A percentile compares a stretch with the other conserved stretches of the same genome.
These are phyloP conservation scores for Wallacemonas sp. DNA, from an alignment of 208 protist genomes.

Conservation along the genomic window DNA sequence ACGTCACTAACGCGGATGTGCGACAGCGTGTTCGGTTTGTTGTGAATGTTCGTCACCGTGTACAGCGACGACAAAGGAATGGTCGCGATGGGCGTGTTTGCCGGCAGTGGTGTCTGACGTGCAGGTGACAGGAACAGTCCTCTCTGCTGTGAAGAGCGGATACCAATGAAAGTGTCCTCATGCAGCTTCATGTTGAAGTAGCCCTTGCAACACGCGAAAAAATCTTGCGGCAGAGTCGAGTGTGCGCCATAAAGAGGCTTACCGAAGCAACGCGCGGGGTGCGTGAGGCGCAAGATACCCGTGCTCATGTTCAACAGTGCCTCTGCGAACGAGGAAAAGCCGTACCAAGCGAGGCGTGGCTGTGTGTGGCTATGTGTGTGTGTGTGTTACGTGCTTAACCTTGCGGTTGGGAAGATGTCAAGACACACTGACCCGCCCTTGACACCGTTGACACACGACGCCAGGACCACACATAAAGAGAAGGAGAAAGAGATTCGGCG, in stretches of 20 bases:
- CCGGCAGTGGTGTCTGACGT: constrained; percentile 26
- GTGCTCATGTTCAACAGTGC: background rate
- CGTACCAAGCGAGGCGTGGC: no score
- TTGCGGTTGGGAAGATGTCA: background rate
- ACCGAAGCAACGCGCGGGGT: constrained; percentile 30
- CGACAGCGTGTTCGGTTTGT: constrained; percentile 63
- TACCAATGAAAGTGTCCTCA: constrained; percentile 77
- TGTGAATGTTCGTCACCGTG: constrained; percentile 63
- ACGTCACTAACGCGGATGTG: constrained; percentile 57
- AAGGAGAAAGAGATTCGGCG: background rate
- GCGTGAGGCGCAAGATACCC: constrained; percentile 34
- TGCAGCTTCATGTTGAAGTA: constrained; percentile 73
- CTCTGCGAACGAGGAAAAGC: no score
- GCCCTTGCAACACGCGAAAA: constrained; percentile 52
- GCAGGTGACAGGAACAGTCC: constrained; percentile 62
- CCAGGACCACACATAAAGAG: background rate
- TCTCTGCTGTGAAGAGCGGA: constrained; percentile 77
- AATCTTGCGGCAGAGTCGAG: constrained; percentile 75
- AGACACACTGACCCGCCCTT: no score
- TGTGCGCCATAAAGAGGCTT: constrained; percentile 69
- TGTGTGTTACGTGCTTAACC: background rate
- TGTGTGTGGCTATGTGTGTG: background rate
- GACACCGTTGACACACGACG: no score
- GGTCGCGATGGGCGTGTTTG: constrained; percentile 79
- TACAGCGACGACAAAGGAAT: constrained; percentile 73